Base-by-base conservation (phyloP, 208 protist species). In the Acanthamoeba lenticulata region DNA sequence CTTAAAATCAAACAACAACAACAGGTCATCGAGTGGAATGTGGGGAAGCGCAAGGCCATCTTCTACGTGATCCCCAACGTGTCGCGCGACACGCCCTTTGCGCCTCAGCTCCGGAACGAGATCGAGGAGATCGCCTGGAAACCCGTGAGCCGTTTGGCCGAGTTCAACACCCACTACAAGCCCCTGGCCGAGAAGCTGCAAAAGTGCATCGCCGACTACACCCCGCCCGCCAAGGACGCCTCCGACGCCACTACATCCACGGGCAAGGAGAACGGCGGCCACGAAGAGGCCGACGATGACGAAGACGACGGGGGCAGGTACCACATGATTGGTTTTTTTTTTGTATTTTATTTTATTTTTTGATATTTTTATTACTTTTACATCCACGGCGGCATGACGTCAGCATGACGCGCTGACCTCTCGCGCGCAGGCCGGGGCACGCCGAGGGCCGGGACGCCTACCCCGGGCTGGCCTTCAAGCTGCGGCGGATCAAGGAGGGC, bases 101-200 rank as follows among this genome's bases (percentile, higher is more conserved):
- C 72, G 17, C 72, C 72, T 11, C 72, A 83, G 72, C 42, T 83
- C 11, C 34, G 72, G 49, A 83, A 83, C 42, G 72, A 83, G 49
- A 83, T 83, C 72, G 72, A 83, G 6, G 72, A 83, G 72, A 83
- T 83, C 42, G 72, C 72, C 4, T 83, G 72, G 72, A 83, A 83
- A 40, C 72, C 72, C 15, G 72, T 83, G 11, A 40, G 40, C 19
- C 19, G 13, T 6, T 21, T 83, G 36, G 72, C 72, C 13, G 72
- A 83, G 29, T n/a, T 83, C 72, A 83, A 83, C 42, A 34, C 11
- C 3, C 72, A 83, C 72, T 83, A 83, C 40, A 83, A 49, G 36
- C 40, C 40, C 34, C 72, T 83, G 0, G 72, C 72, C 27, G 72
- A 83, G 72, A 83, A 83, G 49, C 38, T 83, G 36, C 27, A 44